Conservation (phyloP, 768 basidiomycete species). For the Tricholomella constricta region DNA sequence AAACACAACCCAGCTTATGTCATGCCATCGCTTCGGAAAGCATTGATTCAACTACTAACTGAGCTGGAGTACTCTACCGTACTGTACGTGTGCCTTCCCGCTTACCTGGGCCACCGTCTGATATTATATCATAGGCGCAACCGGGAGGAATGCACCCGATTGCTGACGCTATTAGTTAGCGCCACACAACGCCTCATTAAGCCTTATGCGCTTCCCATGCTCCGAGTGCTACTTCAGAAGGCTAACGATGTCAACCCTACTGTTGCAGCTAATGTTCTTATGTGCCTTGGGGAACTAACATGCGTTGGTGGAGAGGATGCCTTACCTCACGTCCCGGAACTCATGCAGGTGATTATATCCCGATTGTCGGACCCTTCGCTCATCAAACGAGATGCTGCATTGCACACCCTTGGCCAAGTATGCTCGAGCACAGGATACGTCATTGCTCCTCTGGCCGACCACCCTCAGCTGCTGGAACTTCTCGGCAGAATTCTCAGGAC, state of each 20-base stretch:
- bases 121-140: constrained; percentile 54
- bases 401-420: constrained; percentile 92
- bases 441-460: constrained; percentile 84
- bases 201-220: constrained; percentile 92
- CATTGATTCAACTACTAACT: constrained; percentile 92
- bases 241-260: constrained; percentile 83
- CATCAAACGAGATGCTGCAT: constrained; percentile 89
- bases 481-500: constrained; percentile 84
- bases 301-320: constrained; percentile 94
- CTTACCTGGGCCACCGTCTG: not conserved
- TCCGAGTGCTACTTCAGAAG: constrained; percentile 89
- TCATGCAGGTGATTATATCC: constrained; percentile 89
- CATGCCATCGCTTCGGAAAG: constrained; percentile 95
- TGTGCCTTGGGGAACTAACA: constrained; percentile 93
- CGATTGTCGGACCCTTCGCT: constrained; percentile 89
- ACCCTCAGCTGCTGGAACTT: constrained; percentile 87
- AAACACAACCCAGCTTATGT: constrained; percentile 98
- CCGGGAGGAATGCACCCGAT: constrained; percentile 89
- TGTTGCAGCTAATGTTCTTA: constrained; percentile 89
- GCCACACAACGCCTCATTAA: constrained; percentile 94
- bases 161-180: constrained; percentile 86
- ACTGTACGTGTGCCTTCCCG: constrained; percentile 37
- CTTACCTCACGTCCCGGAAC: constrained; percentile 74
- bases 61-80: constrained; percentile 96
- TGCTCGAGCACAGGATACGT: constrained; percentile 97